Evolutionary conservation across 2,329 filamentous ascomycete genomes (phyloP), one percentile per base, ranked within the genome.

Genomic region (Alternaria brassicae): DNA sequence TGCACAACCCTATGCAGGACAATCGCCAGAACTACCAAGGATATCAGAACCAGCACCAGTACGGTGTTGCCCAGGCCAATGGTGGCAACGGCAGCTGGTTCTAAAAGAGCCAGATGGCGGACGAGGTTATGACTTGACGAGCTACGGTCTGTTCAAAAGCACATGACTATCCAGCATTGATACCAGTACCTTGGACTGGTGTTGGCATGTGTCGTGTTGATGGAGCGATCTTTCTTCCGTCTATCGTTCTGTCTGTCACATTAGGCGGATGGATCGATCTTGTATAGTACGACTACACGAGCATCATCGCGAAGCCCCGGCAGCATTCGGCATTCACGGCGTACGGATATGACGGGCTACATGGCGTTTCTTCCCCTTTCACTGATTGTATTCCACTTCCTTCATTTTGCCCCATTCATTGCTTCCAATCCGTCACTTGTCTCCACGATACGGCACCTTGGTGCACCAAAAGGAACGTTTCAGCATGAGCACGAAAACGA

Each of bases 111-210:
- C 51, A 57, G 57, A 62, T 53, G 51, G 50, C 55, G 68, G 63
- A 85, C 69, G 83, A 85, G 68, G 77, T 80, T 61, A 80, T 79
- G 63, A 84, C 81, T 62, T 85, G 13, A 81, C 83, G 56, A 85
- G 82, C 71, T 82, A 85, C 72, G 72, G 71, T 71, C 63, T 61
- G 62, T 60, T 56, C 47, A 61, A 49, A 66, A 58, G 45, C 55
- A 60, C 53, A 68, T 69, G 59, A 57, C 50, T 64, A 69, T 54
- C 52, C 67, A 62, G 56, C 60, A 69, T 68, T 55, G 32, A 50
- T 67, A 62, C 59, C 66, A 68, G 66, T 67, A 62, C 55, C 28
- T 55, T 56, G 67, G 50, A 45, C 58, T 65, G 62, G 57, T 54
- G 47, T 63, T 68, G 65, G 68, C 55, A 27, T 68, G 63, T 49